Base-by-base conservation (phyloP, 176 grass and related monocot species). In the Alloteropsis semialata region DNA sequence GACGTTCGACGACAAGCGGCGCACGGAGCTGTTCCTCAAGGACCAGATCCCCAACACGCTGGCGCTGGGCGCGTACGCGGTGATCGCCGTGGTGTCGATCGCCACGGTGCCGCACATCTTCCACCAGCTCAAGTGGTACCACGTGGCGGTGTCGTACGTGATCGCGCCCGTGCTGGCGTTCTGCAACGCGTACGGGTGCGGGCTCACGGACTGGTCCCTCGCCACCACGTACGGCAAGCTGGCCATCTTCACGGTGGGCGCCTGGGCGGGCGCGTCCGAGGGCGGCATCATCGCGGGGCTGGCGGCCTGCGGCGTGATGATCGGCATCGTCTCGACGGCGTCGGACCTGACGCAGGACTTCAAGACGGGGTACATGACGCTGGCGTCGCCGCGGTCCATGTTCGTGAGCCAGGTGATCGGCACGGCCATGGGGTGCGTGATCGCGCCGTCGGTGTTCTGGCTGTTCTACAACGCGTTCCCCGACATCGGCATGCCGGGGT, bases 331-430 rank as follows among this genome's bases (percentile, higher is more conserved):
- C 21, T 91, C 92, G 2, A 94, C 88, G 30, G 89, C 87, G 28
- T 94, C 86, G 18, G 86, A 94, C 74, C 71, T 89, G 27, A 94
- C 84, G 2, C 92, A 91, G 87, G 87, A 91, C 75, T 94, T 91
- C 81, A 89, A 94, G 81, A 91, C 87, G 0, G 89, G 86, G 16
- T 89, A 94, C 81, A 86, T 94, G 92, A 94, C 89, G n/a, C 78
- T 94, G 50, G 88, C 92, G 48, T 94, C 92, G 17, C 88, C 82
- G 39, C 78, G 75, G 15, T 91, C 92, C 58, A 94, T 94, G 89
- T 94, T 94, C 76, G 78, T 94, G 16, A 91, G 89, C 83, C 88
- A 94, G 81, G 83, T 91, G 33, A 78, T 89, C 32, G 89, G 89
- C 45, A 91, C 88, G 7, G 79, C 89, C 22, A 94, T 91, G 88